These are phyloP conservation scores for Termitomyces heimii DNA, from an alignment of 768 basidiomycete genomes.

Conservation along the genomic window DNA sequence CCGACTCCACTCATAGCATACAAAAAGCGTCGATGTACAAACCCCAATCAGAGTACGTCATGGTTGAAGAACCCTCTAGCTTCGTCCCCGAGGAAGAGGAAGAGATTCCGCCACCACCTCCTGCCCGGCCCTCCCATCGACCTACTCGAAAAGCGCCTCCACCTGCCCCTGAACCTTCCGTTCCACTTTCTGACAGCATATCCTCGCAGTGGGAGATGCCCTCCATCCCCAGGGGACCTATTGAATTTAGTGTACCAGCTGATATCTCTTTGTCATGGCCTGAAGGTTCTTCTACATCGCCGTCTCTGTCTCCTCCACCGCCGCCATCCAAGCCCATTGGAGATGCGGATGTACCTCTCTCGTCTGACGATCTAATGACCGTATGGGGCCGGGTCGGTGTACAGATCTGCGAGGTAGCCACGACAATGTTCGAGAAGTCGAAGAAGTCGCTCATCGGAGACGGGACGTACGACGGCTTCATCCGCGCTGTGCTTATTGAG, in stretches of 20 bases:
- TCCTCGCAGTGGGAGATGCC: slow-evolving; percentile 63
- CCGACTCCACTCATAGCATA: slow-evolving; percentile 19
- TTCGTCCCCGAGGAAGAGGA: slow-evolving; percentile 25
- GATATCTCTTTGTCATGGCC: slow-evolving; percentile 62
- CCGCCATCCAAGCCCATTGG: slow-evolving; percentile 9
- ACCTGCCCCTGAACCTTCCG: slow-evolving; percentile 21
- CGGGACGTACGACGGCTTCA: slow-evolving; percentile 78
- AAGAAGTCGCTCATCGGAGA: slow-evolving; percentile 79
- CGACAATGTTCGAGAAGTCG: slow-evolving; percentile 63
- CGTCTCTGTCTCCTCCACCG: slow-evolving; percentile 13
- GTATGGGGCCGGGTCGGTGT: slow-evolving; percentile 74
- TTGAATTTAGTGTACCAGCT: slow-evolving; percentile 44
- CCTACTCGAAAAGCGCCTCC: slow-evolving; percentile 29
- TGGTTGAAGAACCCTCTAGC: slow-evolving; percentile 50
- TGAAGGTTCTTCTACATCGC: slow-evolving; percentile 41
- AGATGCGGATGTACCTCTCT: slow-evolving; percentile 30
- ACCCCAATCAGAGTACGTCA: slow-evolving; percentile 49
- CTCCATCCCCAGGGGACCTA: slow-evolving; percentile 44
- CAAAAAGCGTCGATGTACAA: slow-evolving; percentile 20
- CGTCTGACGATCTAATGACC: slow-evolving; percentile 61
- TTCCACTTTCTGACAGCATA: slow-evolving; percentile 26
- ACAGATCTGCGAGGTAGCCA: slow-evolving; percentile 66
- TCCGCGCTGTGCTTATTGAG: slow-evolving; percentile 56
- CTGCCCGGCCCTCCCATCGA: slow-evolving; percentile 33
- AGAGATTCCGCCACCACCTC: slow-evolving; percentile 40